These are phyloP conservation scores for Sarcodon aspratus DNA, from an alignment of 768 basidiomycete genomes.

Conservation along the genomic window DNA sequence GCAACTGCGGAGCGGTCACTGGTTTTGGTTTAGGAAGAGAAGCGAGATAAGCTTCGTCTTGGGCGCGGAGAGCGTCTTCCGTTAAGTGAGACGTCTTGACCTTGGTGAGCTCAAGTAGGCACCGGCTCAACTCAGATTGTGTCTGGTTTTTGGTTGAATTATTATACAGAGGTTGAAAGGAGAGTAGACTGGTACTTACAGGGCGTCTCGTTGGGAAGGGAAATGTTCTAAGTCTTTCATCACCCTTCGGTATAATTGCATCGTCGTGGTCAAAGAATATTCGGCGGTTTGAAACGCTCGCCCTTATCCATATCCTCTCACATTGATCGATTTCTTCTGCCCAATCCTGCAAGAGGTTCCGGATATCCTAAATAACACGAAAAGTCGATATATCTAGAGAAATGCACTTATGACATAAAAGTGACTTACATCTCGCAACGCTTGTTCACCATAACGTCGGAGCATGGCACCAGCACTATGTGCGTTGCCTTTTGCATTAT, in stretches of 20 bases:
- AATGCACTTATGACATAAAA: background rate
- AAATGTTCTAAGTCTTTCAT: conserved; percentile 77
- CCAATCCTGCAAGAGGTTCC: conserved; percentile 76
- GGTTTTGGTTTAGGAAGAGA: conserved; percentile 78
- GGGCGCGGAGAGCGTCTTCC: conserved; percentile 69
- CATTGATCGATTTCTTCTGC: conserved; percentile 75
- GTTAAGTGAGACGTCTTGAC: conserved; percentile 82
- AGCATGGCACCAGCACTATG: conserved; percentile 91
- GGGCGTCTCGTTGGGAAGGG: conserved; percentile 96
- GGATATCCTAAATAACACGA: conserved; percentile 61
- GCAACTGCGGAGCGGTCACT: conserved; percentile 31
- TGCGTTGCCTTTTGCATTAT: conserved; percentile 86
- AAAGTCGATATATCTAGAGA: background rate
- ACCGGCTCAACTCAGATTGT: conserved; percentile 79
- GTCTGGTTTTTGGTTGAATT: conserved; percentile 38
- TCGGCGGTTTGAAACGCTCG: conserved; percentile 75
- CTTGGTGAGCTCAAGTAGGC: conserved; percentile 74
- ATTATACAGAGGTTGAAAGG: background rate
- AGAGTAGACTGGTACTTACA: conserved; percentile 31
- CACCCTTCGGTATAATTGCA: conserved; percentile 62
- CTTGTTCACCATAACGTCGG: conserved; percentile 91
- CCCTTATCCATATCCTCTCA: conserved; percentile 87
- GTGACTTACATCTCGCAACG: conserved; percentile 76
- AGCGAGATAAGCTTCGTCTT: conserved; percentile 84
- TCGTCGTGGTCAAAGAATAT: conserved; percentile 89